These are phyloP conservation scores for Dictyostelium purpureum DNA, from an alignment of 78 protist genomes.

Conservation along the genomic window DNA sequence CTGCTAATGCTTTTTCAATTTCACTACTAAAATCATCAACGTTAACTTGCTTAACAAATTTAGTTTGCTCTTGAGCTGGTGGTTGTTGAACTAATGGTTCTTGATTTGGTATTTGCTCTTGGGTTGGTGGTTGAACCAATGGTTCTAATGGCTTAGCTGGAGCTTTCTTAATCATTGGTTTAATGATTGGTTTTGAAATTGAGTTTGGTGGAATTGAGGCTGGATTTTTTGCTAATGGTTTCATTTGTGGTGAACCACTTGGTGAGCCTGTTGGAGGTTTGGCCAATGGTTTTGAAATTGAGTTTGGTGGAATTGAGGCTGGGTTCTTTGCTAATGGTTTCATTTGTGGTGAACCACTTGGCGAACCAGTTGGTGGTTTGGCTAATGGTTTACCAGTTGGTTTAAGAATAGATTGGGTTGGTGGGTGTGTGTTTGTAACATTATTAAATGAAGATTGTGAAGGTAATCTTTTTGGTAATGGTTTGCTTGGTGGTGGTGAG, in stretches of 20 bases:
- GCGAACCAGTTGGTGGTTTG: background rate
- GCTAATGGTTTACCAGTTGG: background rate
- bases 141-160: background rate
- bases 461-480: constrained; percentile 1
- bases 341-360: background rate
- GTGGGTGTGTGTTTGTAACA: background rate
- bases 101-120: background rate
- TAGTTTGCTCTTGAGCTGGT: background rate
- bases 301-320: background rate
- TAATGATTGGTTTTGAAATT: background rate
- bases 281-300: background rate
- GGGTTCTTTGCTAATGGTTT: background rate
- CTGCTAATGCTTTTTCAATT: constrained; percentile 52
- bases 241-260: background rate
- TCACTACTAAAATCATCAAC: background rate
- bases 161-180: background rate
- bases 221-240: background rate
- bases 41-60: too few relatives aligned
- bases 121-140: background rate
- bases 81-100: background rate
- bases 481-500: background rate
- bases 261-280: background rate
- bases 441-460: background rate
- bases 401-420: background rate
- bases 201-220: background rate